Evolutionary conservation across 1,284 basidiomycete genomes (phyloP).

Genomic region (Boletus calvinii): DNA sequence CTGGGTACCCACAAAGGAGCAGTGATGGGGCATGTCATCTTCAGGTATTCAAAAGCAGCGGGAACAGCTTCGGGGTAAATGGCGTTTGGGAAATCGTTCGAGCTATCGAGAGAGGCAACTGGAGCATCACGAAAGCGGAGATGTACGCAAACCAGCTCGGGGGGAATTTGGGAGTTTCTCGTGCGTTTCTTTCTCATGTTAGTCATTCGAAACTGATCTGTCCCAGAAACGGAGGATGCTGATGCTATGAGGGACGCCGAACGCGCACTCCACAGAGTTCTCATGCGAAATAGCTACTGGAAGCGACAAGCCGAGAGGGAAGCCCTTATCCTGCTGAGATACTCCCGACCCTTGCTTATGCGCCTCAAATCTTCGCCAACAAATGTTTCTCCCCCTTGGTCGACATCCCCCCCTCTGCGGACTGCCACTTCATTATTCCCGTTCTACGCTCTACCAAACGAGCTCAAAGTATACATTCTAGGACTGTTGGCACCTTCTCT

Average conservation of each 20-base stretch:
- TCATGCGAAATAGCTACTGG: conserved; percentile 50
- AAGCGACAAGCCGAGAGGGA: conserved; percentile 47
- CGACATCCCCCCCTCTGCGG: conserved; percentile 21
- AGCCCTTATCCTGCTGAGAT: conserved; percentile 51
- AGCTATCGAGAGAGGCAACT: conserved; percentile 49
- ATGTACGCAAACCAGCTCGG: conserved; percentile 47
- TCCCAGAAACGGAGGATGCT: conserved; percentile 22
- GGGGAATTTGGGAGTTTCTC: neutral
- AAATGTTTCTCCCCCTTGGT: conserved; percentile 4
- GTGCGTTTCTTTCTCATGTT: conserved; percentile 7
- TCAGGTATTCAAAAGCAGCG: conserved; percentile 52
- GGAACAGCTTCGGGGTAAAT: conserved; percentile 50
- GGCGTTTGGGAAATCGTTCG: conserved; percentile 47
- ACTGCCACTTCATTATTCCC: conserved; percentile 31
- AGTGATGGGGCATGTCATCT: conserved; percentile 41
- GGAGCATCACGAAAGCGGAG: conserved; percentile 49
- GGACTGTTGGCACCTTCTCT: conserved; percentile 58
- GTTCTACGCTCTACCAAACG: conserved; percentile 52
- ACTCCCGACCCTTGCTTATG: conserved; percentile 51
- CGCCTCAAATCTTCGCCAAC: conserved; percentile 20
- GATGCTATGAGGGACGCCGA: conserved; percentile 39
- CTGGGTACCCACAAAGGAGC: conserved; percentile 10
- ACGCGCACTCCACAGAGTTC: conserved; percentile 38
- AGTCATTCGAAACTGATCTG: neutral
- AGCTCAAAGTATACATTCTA: conserved; percentile 59